Base-by-base conservation (phyloP, 352 stramenopile species). In the Globisporangium okanoganense region DNA sequence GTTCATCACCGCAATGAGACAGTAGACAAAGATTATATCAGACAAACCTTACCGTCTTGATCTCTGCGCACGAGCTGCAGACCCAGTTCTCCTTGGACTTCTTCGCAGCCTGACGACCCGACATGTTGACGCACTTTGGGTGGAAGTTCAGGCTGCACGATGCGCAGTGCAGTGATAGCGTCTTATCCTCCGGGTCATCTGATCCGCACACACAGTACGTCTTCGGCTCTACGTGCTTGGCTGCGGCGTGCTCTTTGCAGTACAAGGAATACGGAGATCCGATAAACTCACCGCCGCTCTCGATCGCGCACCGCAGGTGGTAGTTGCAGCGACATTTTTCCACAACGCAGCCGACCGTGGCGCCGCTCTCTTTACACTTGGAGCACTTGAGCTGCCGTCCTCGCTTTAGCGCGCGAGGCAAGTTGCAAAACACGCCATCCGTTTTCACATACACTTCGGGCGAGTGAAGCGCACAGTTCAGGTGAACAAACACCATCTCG, bases 401-500 rank as follows among this genome's bases (percentile, higher is more conserved):
- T 20, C 82, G 77, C 58, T 92, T 92, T 44, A 94, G 76, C 18
- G 85, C 82, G 57, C 84, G 84, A 0, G 77, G 71, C 31, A 94
- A 59, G 50, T 92, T 90, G 67, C 84, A 90, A 50, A 92, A 92
- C n/a, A 86, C 78, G 36, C 82, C 81, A 53, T 94, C 78, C 14
- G 76, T 68, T 57, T 94, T 90, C 16, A 94, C 82, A 50, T 88
- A 94, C 33, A 93, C 84, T 56, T 92, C 82, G 24, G 82, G 80
- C 0, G 86, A 92, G 49, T 95, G 85, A 5, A 92, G 59, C 45
- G 84, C 82, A 41, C 82, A 94, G 58, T 95, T 93, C 58, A 94
- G 75, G 66, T 95, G 85, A 25, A 94, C 73, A 62, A 85, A 78
- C 55, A 87, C 85, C 14, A 72, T 76, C 63, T 94, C 78, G 27